A percentile compares a stretch with the other conserved stretches of the same genome.
Conservation (phyloP, 179 eudicot species). For the Spergularia azorica region DNA sequence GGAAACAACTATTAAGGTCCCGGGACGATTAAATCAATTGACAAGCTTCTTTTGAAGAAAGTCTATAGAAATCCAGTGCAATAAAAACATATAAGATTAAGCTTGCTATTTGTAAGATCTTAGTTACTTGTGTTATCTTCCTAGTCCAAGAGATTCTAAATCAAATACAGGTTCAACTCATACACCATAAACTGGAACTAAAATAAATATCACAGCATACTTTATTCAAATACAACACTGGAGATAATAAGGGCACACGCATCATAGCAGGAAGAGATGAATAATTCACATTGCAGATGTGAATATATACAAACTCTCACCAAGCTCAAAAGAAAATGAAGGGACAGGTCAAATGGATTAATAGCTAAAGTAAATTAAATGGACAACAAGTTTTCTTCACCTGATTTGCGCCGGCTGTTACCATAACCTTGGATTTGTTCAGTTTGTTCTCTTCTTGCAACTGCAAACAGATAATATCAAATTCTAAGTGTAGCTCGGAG, state of each 20-base stretch:
- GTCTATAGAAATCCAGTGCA: background rate
- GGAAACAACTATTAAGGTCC: background rate
- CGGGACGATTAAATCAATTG: background rate
- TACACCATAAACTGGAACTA: background rate
- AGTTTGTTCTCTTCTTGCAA: slow-evolving; percentile 68
- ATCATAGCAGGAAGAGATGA: background rate
- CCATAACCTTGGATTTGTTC: slow-evolving; percentile 85
- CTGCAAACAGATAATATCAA: slow-evolving; percentile 45
- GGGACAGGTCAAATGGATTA: background rate
- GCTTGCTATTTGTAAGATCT: background rate
- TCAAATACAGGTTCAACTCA: no score
- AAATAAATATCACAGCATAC: no score
- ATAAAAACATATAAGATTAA: no score
- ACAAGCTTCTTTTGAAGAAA: background rate
- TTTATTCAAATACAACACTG: background rate
- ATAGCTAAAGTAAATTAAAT: background rate
- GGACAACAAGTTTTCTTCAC: slow-evolving; percentile 34
- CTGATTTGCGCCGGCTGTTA: slow-evolving; percentile 99
- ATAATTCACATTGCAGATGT: background rate
- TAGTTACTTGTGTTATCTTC: no score
- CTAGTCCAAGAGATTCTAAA: no score
- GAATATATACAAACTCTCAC: background rate
- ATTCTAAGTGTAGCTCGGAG: background rate
- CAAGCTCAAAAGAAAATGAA: background rate
- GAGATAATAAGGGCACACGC: no score